Percentiles rank a stretch among this genome's conserved stretches.
Evolutionary conservation across 2,329 filamentous ascomycete genomes (phyloP).

Genomic region (Fusarium nurragi): DNA sequence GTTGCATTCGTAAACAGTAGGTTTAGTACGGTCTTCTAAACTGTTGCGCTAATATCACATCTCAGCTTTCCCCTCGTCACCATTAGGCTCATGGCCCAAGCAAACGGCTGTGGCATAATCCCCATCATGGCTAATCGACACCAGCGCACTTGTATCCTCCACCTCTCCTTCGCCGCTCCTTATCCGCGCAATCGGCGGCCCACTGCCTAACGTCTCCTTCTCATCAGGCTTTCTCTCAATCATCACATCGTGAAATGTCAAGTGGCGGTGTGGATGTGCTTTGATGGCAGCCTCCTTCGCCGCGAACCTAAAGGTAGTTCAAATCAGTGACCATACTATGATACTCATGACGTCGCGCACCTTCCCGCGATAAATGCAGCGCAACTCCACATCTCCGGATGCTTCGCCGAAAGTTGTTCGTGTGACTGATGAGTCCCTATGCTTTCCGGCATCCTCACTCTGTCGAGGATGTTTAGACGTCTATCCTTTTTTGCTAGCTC

Average conservation of each 20-base stretch:
- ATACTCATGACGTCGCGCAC: slow-evolving; percentile 34
- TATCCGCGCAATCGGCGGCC: slow-evolving; percentile 58
- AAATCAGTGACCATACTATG: slow-evolving; percentile 8
- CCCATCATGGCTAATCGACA: slow-evolving; percentile 89
- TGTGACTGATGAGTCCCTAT: neutral
- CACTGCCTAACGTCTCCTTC: slow-evolving; percentile 47
- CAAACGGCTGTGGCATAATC: slow-evolving; percentile 81
- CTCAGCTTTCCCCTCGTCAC: neutral
- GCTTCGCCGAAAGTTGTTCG: slow-evolving; percentile 3
- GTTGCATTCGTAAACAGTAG: neutral
- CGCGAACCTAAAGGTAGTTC: slow-evolving; percentile 62
- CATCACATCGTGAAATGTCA: slow-evolving; percentile 71
- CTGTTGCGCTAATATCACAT: neutral
- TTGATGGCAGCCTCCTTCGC: slow-evolving; percentile 82
- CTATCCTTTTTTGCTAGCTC: slow-evolving; percentile 43
- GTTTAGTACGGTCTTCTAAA: neutral
- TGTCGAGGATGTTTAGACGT: slow-evolving; percentile 28
- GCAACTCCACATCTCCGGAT: slow-evolving; percentile 48
- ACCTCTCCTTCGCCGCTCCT: slow-evolving; percentile 41
- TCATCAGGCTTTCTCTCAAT: slow-evolving; percentile 50
- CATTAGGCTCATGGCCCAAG: slow-evolving; percentile 55
- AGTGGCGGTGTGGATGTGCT: slow-evolving; percentile 67
- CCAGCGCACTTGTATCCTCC: slow-evolving; percentile 65
- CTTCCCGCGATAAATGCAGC: slow-evolving; percentile 51
- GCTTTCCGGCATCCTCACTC: neutral